phyloP scores from a whole-genome alignment of 176 grass and related monocot species.

The Oryza punctata region DNA sequence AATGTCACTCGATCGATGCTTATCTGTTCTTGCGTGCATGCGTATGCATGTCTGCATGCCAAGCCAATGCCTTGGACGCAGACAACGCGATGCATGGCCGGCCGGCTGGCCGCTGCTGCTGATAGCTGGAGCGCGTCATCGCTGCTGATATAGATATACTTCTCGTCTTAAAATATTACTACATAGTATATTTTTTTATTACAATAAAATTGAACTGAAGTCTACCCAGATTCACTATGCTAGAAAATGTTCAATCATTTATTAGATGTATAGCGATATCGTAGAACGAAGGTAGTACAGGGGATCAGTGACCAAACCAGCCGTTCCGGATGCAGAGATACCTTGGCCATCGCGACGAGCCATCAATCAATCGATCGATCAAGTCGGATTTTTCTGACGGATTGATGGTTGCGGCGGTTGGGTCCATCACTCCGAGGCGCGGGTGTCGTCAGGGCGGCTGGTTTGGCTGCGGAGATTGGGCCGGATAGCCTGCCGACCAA shows the following conservation, averaged over 20 bases:
- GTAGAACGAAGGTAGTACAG: too few species aligned
- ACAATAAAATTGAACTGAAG: too few species aligned
- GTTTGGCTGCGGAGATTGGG: not conserved
- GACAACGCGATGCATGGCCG: too few species aligned
- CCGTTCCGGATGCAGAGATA: not conserved
- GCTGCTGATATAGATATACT: too few species aligned
- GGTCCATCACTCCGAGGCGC: not conserved
- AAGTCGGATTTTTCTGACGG: not conserved
- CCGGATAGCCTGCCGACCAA: not conserved
- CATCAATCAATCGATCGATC: not conserved
- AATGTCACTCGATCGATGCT: not conserved
- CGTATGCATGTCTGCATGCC: not conserved
- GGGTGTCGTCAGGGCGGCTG: not conserved
- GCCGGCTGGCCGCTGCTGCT: not conserved
- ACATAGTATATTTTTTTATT: too few species aligned
- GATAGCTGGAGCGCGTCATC: not conserved
- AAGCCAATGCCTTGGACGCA: too few species aligned
- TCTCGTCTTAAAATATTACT: too few species aligned
- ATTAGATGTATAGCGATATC: too few species aligned
- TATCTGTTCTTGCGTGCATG: not conserved
- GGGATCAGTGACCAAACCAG: not conserved
- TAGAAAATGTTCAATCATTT: too few species aligned
- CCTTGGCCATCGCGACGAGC: constrained; percentile 1
- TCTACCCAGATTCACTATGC: too few species aligned
- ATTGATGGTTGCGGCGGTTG: not conserved